These are phyloP conservation scores for Penicillium sp. DNA, from an alignment of 2,329 filamentous ascomycete species.

Conservation along the genomic window DNA sequence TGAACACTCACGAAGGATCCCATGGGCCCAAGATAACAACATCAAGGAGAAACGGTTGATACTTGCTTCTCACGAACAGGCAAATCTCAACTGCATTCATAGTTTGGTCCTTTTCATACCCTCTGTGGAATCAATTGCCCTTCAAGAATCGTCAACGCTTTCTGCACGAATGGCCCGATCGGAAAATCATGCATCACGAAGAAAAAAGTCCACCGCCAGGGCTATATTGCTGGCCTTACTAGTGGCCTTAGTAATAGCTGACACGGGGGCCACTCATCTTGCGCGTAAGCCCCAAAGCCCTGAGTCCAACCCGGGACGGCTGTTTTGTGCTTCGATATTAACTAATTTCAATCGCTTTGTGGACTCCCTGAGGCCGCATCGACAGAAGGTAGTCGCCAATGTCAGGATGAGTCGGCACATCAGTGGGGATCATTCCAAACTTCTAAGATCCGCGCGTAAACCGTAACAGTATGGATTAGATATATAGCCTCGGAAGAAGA, in stretches of 20 bases:
- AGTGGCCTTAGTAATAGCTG: constrained; percentile 35
- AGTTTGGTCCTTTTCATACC: constrained; percentile 11
- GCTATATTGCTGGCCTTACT: constrained; percentile 37
- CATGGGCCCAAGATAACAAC: constrained; percentile 31
- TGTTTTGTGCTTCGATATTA: constrained; percentile 33
- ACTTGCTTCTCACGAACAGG: constrained; percentile 21
- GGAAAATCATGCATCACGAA: constrained; percentile 34
- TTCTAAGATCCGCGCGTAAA: background rate
- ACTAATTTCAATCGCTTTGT: constrained; percentile 37
- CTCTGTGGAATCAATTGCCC: constrained; percentile 33
- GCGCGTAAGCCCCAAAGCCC: constrained; percentile 29
- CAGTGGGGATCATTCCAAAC: constrained; percentile 36
- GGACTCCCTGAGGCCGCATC: constrained; percentile 34
- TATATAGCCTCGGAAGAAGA: too few relatives aligned
- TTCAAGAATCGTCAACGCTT: constrained; percentile 37
- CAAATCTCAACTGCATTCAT: background rate
- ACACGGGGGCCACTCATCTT: constrained; percentile 35
- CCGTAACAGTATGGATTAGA: too few relatives aligned
- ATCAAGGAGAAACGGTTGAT: constrained; percentile 36
- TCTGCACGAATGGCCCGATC: constrained; percentile 41
- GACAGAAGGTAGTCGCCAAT: constrained; percentile 37
- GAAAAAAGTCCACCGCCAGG: constrained; percentile 37
- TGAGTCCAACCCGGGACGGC: constrained; percentile 28
- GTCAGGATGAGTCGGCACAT: constrained; percentile 30
- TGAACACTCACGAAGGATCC: constrained; percentile 39